Base-by-base conservation (phyloP, 306 rosid genomes). In the Prunus dulcis region DNA sequence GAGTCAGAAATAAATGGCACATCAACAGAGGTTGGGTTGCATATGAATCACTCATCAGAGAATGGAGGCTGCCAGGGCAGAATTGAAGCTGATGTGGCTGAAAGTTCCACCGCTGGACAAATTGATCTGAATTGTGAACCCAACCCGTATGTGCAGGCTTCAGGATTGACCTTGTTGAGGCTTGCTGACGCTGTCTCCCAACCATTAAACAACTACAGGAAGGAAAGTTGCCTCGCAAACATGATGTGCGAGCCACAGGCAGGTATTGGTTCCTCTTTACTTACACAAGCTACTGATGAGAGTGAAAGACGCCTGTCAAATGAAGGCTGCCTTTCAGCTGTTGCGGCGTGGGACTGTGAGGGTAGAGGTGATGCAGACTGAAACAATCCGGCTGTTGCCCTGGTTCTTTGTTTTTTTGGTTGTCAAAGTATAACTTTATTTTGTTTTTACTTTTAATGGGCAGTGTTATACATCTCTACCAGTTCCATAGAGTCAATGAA, bases 91-190 rank as follows among this genome's bases (percentile, higher is more conserved):
- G 91, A 85, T 72, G 89, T 53, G 14, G 86, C 78, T 12, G 93
- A 87, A 70, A 77, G 60, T 74, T 74, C 82, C 18, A 84, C 85
- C 47, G 78, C 83, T 10, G 94, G 91, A 73, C 86, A 88, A 76
- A 92, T 95, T 61, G 99, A 95, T 81, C 82, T 95, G 83, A 95
- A 95, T 72, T 84, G 82, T 30, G 79, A 89, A 77, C 97, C 98
- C 3, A 81, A 84, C 69, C 98, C 85, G 81, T 86, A 74, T 74
- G 32, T 79, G 46, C 93, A 85, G 55, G 84, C 70, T 63, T 67
- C 89, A 2, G 93, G 78, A 70, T 79, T 82, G 60, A 43, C 71
- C 82, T 74, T 82, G 89, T 72, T 76, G 69, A 76, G 75, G 76
- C 85, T 80, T 47, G 82, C 88, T 69, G 83, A 87, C 72, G 80